Conservation (phyloP, 139 green algal genomes). For the Picochlorum sp. region DNA sequence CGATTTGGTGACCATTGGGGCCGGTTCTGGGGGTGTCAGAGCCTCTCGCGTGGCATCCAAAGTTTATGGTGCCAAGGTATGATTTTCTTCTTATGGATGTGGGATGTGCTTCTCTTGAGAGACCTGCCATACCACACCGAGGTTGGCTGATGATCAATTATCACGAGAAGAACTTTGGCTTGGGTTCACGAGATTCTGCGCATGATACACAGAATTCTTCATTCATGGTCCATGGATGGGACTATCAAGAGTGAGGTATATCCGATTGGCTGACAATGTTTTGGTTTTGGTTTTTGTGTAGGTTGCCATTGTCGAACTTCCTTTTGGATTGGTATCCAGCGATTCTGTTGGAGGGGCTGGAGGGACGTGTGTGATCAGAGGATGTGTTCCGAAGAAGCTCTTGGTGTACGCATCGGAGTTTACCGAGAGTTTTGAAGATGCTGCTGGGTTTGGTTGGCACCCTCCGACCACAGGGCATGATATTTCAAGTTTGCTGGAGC, state of each 20-base stretch:
- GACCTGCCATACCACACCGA: too few relatives aligned
- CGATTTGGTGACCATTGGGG: constrained; percentile 88
- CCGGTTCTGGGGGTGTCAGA: constrained; percentile 77
- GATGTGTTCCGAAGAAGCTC: constrained; percentile 73
- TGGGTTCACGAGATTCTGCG: neutral
- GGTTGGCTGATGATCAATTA: too few relatives aligned
- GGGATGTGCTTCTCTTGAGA: too few relatives aligned
- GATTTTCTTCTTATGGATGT: neutral
- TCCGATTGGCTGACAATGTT: constrained; percentile 1
- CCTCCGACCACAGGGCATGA: constrained; percentile 19
- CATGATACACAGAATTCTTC: too few relatives aligned
- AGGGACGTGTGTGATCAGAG: constrained; percentile 73
- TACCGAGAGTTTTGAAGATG: constrained; percentile 55
- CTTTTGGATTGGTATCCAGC: constrained; percentile 69
- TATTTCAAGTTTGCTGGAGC: constrained; percentile 21
- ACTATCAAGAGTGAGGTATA: too few relatives aligned
- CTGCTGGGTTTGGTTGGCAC: constrained; percentile 63
- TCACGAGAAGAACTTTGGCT: neutral
- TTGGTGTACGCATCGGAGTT: constrained; percentile 46
- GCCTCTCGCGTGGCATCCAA: constrained; percentile 57
- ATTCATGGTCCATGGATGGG: too few relatives aligned
- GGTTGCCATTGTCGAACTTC: constrained; percentile 87
- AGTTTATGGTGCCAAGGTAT: constrained; percentile 43
- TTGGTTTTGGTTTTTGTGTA: constrained; percentile 48
- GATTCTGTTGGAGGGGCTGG: constrained; percentile 66